Evolutionary conservation across 306 rosid genomes (phyloP).

Genomic region (Neltuma alba): DNA sequence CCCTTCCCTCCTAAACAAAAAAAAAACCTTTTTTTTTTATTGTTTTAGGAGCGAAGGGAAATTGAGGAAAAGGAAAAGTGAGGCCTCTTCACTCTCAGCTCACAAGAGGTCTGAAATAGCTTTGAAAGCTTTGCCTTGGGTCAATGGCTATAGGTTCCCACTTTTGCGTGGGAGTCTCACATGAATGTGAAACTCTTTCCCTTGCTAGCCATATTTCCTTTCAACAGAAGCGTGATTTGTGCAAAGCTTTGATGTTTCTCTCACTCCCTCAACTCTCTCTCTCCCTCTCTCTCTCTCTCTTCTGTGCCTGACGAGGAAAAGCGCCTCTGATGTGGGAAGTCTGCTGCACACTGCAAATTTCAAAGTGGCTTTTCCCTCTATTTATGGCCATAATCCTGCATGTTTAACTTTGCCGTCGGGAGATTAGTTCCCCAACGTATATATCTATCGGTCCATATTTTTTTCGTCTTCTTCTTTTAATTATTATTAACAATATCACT

Average conservation of each 20-base stretch:
- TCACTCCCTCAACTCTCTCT: background rate
- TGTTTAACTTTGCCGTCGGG: background rate
- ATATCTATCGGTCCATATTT: no score
- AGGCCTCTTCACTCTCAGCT: background rate
- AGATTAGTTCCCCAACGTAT: background rate
- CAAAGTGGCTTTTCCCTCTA: conserved; percentile 13
- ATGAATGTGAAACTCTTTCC: conserved; percentile 31
- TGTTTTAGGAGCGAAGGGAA: conserved; percentile 56
- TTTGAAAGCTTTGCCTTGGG: conserved; percentile 26
- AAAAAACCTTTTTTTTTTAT: background rate
- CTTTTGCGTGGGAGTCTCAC: conserved; percentile 46
- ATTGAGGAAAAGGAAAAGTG: conserved; percentile 5
- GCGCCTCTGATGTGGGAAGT: conserved; percentile 9
- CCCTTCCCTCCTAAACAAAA: conserved; percentile 53
- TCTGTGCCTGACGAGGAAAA: conserved; percentile 36
- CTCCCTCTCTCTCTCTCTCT: background rate
- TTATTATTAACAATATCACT: background rate
- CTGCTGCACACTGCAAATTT: conserved; percentile 14
- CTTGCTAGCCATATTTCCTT: background rate
- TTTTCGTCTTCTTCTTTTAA: background rate
- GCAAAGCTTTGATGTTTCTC: conserved; percentile 14
- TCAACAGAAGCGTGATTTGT: conserved; percentile 31
- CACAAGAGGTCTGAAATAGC: conserved; percentile 29
- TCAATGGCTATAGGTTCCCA: conserved; percentile 30
- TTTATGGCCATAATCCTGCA: conserved; percentile 7